These are phyloP conservation scores for Penicillium psychrosexuale DNA, from an alignment of 2,329 filamentous ascomycete species.

Conservation along the genomic window DNA sequence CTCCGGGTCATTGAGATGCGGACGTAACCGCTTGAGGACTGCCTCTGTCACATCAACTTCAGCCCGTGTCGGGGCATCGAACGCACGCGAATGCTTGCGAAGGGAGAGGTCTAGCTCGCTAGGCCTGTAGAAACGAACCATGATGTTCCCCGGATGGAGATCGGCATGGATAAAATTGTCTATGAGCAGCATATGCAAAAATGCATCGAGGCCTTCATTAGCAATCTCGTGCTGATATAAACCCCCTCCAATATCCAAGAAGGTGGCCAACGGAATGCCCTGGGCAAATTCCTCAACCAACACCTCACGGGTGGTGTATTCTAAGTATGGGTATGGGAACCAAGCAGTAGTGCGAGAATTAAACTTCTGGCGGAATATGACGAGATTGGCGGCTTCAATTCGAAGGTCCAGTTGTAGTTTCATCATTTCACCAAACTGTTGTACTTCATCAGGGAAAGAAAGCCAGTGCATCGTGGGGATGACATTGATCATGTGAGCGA, in stretches of 20 bases:
- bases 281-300: conserved; percentile 94
- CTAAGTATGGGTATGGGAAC: conserved; percentile 91
- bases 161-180: conserved; percentile 98
- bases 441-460: conserved; percentile 89
- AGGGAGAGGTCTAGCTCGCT: conserved; percentile 65
- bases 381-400: conserved; percentile 87
- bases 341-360: conserved; percentile 85
- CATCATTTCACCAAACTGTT: conserved; percentile 98
- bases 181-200: conserved; percentile 91
- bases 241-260: conserved; percentile 86
- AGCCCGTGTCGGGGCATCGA: conserved; percentile 46
- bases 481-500: conserved; percentile 76
- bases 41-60: conserved; percentile 79
- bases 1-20: conserved; percentile 63
- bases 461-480: conserved; percentile 97
- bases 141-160: conserved; percentile 95
- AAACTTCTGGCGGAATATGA: conserved; percentile 86
- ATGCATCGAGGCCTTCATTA: conserved; percentile 90
- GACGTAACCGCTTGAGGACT: conserved; percentile 74
- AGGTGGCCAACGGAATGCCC: conserved; percentile 85
- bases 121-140: conserved; percentile 96
- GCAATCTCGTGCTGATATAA: conserved; percentile 93
- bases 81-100: conserved; percentile 42
- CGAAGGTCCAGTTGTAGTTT: conserved; percentile 90
- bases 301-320: conserved; percentile 88